A percentile compares a stretch with the other conserved stretches of the same genome.
phyloP scores from a whole-genome alignment of 495 filamentous ascomycete genomes.

The Monascus purpureus region DNA sequence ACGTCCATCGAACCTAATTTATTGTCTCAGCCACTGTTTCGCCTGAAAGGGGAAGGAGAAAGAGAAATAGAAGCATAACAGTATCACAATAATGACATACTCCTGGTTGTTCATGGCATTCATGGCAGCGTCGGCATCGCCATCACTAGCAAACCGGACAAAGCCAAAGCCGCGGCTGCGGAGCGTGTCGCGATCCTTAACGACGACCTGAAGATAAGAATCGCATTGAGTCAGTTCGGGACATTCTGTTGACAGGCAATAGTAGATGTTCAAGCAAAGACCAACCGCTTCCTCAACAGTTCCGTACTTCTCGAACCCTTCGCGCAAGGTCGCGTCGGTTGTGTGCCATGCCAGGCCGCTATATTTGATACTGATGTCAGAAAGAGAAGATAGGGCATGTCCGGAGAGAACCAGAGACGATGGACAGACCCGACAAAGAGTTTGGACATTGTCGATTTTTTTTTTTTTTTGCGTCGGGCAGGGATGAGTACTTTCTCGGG shows the following conservation, averaged over 20 bases:
- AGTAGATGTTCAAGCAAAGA: too few relatives aligned
- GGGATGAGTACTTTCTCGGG: too few relatives aligned
- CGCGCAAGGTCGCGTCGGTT: slow-evolving; percentile 63
- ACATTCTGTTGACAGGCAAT: too few relatives aligned
- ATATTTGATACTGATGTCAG: slow-evolving; percentile 4
- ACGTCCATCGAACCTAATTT: slow-evolving; percentile 87
- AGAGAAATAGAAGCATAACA: background rate
- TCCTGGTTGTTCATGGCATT: slow-evolving; percentile 82
- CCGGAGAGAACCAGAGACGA: background rate
- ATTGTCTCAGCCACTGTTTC: slow-evolving; percentile 4
- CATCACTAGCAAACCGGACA: slow-evolving; percentile 68
- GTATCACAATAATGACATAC: slow-evolving; percentile 35
- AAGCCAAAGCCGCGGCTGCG: slow-evolving; percentile 97
- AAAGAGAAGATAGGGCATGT: slow-evolving; percentile 2
- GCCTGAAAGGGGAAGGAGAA: background rate
- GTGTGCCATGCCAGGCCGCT: slow-evolving; percentile 98
- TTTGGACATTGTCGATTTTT: slow-evolving; percentile 55
- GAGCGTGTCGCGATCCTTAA: slow-evolving; percentile 92
- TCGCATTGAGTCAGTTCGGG: too few relatives aligned
- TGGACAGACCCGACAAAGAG: slow-evolving; percentile 81
- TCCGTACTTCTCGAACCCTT: slow-evolving; percentile 85
- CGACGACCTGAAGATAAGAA: slow-evolving; percentile 62
- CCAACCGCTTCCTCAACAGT: slow-evolving; percentile 84
- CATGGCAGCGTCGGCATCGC: slow-evolving; percentile 77
- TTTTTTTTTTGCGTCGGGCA: slow-evolving; percentile 12